Evolutionary conservation across 148 eudicot species (phyloP).

Genomic region (Talinum fruticosum): DNA sequence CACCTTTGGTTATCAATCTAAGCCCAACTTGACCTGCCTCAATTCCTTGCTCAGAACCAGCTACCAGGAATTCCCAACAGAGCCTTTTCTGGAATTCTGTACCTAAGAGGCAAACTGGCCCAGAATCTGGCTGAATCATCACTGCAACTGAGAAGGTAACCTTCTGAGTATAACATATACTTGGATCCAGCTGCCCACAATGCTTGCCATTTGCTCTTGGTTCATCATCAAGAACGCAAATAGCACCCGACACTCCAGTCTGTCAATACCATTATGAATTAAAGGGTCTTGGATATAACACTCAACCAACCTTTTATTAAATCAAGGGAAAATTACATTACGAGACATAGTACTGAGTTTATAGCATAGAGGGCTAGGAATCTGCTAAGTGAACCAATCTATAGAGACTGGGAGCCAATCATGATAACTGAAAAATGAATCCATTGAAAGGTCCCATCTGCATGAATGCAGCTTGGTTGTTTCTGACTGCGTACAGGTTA

Average conservation of each 20-base stretch:
- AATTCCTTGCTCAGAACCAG: constrained; percentile 97
- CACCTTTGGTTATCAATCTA: constrained; percentile 79
- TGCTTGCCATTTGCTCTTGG: constrained; percentile 80
- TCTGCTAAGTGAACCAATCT: neutral
- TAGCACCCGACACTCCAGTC: constrained; percentile 84
- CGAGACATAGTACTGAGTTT: neutral
- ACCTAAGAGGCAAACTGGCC: constrained; percentile 90
- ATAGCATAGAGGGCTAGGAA: neutral
- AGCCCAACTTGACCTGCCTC: constrained; percentile 99
- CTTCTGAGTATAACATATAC: constrained; percentile 68
- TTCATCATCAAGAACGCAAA: constrained; percentile 97
- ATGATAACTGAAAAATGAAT: neutral
- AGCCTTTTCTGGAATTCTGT: constrained; percentile 81
- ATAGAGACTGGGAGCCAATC: neutral
- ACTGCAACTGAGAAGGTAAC: constrained; percentile 84
- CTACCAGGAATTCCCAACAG: constrained; percentile 96
- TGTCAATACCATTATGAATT: constrained; percentile 34
- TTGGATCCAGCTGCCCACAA: constrained; percentile 81
- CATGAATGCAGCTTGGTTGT: neutral
- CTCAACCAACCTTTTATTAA: neutral
- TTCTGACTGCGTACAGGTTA: neutral
- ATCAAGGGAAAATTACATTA: neutral
- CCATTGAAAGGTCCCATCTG: neutral
- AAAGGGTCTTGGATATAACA: neutral
- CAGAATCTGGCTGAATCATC: constrained; percentile 94